These are phyloP conservation scores for Gracilaria domingensis DNA, from an alignment of 23 red algal genomes.

Conservation along the genomic window DNA sequence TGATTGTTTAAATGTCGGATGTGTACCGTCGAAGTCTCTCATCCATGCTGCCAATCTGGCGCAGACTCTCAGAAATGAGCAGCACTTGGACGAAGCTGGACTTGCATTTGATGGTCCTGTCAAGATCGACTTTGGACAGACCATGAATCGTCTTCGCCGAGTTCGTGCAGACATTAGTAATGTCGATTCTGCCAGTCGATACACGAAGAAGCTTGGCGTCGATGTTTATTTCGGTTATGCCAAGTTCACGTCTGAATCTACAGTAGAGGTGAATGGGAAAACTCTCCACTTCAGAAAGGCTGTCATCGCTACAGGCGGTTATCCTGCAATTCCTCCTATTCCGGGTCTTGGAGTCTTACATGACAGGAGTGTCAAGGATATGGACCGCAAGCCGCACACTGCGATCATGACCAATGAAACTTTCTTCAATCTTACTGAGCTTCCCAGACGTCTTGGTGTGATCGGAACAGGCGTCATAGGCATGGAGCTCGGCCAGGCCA, in stretches of 20 bases:
- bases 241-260: conserved; percentile 52
- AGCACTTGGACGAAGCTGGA: conserved; percentile 51
- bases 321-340: conserved; percentile 65
- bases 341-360: conserved; percentile 57
- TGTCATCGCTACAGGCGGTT: conserved; percentile 76
- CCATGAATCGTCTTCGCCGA: conserved; percentile 75
- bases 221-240: conserved; percentile 84
- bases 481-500: conserved; percentile 77
- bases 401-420: conserved; percentile 82
- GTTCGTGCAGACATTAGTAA: conserved; percentile 79
- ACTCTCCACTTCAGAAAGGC: conserved; percentile 67
- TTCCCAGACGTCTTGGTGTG: conserved; percentile 66
- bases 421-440: conserved; percentile 78
- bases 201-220: conserved; percentile 72
- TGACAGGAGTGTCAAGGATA: conserved; percentile 57
- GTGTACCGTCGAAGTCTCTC: conserved; percentile 91
- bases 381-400: conserved; percentile 30
- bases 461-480: conserved; percentile 85
- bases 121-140: conserved; percentile 77
- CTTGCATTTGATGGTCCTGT: conserved; percentile 59
- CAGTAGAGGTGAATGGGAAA: conserved; percentile 67
- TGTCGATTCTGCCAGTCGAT: conserved; percentile 68
- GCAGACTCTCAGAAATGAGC: conserved; percentile 35
- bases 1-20: conserved; percentile 97
- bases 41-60: conserved; percentile 77